phyloP scores from a whole-genome alignment of 257 asterid species.

The Solanum virginianum region DNA sequence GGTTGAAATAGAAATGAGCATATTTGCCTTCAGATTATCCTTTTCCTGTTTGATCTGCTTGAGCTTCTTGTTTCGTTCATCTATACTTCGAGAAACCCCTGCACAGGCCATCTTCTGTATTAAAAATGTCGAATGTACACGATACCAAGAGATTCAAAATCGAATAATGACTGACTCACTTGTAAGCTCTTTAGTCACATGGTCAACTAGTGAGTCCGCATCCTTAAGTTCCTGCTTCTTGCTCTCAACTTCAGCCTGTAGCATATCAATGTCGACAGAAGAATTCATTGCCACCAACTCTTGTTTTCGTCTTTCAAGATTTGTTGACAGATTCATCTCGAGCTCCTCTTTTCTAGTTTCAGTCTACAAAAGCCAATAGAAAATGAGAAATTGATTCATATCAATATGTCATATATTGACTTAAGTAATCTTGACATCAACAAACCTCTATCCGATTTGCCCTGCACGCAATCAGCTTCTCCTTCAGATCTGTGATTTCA shows the following conservation, averaged over 20 bases:
- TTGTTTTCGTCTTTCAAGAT: slow-evolving; percentile 87
- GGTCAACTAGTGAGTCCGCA: slow-evolving; percentile 44
- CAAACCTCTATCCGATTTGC: slow-evolving; percentile 87
- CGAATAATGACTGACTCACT: slow-evolving; percentile 32
- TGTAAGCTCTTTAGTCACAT: slow-evolving; percentile 54
- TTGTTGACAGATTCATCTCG: slow-evolving; percentile 92
- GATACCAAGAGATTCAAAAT: slow-evolving; percentile 1
- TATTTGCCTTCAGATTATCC: slow-evolving; percentile 59
- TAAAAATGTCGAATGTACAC: not conserved
- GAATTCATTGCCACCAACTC: slow-evolving; percentile 76
- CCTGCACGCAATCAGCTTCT: slow-evolving; percentile 56
- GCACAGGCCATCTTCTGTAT: slow-evolving; percentile 1
- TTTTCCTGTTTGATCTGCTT: slow-evolving; percentile 63
- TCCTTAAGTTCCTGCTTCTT: slow-evolving; percentile 73
- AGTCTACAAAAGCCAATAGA: slow-evolving; percentile 30
- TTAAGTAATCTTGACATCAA: not conserved
- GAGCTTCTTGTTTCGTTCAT: slow-evolving; percentile 42
- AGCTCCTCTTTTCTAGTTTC: slow-evolving; percentile 93
- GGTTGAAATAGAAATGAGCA: slow-evolving; percentile 1
- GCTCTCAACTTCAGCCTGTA: slow-evolving; percentile 68
- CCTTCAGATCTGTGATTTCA: slow-evolving; percentile 76
- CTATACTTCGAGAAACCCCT: slow-evolving; percentile 58
- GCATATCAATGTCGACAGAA: slow-evolving; percentile 54
- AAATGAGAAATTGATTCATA: not conserved
- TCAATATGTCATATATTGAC: not conserved